A percentile compares a stretch with the other conserved stretches of the same genome.
phyloP scores from a whole-genome alignment of 768 basidiomycete species.

The Nidula microcarpa region DNA sequence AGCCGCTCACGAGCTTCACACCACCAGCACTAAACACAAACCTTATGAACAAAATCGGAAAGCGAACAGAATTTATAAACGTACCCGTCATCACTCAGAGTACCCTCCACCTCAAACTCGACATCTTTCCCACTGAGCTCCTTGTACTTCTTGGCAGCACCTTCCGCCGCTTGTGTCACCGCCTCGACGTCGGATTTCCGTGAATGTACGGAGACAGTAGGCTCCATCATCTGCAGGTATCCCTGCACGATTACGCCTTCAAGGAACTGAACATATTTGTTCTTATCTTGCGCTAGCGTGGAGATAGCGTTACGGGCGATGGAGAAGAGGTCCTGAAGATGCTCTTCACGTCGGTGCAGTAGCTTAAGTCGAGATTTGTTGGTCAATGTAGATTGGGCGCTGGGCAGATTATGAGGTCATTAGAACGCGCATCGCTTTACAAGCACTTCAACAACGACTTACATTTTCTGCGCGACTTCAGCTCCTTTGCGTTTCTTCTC shows the following conservation, averaged over 20 bases:
- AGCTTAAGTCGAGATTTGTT: conserved; percentile 93
- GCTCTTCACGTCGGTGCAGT: conserved; percentile 88
- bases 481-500: conserved; percentile 96
- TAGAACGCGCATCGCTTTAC: background rate
- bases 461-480: conserved; percentile 97
- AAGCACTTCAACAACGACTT: conserved; percentile 19
- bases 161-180: conserved; percentile 59
- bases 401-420: conserved; percentile 22
- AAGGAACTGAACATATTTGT: conserved; percentile 77
- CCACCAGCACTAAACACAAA: conserved; percentile 71
- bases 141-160: conserved; percentile 65
- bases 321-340: conserved; percentile 84
- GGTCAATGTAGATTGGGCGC: conserved; percentile 92
- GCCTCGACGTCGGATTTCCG: conserved; percentile 65
- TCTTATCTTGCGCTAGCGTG: conserved; percentile 59
- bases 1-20: conserved; percentile 68
- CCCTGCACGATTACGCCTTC: conserved; percentile 85
- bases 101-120: conserved; percentile 54
- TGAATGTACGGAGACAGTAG: conserved; percentile 59
- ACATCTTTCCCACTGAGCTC: conserved; percentile 74
- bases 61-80: conserved; percentile 8
- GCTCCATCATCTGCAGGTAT: conserved; percentile 78
- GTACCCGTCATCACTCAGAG: conserved; percentile 67
- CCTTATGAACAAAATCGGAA: background rate
- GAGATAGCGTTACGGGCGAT: conserved; percentile 63